Evolutionary conservation across 1,284 basidiomycete species (phyloP).

Genomic region (Ceratobasidium sp.): DNA sequence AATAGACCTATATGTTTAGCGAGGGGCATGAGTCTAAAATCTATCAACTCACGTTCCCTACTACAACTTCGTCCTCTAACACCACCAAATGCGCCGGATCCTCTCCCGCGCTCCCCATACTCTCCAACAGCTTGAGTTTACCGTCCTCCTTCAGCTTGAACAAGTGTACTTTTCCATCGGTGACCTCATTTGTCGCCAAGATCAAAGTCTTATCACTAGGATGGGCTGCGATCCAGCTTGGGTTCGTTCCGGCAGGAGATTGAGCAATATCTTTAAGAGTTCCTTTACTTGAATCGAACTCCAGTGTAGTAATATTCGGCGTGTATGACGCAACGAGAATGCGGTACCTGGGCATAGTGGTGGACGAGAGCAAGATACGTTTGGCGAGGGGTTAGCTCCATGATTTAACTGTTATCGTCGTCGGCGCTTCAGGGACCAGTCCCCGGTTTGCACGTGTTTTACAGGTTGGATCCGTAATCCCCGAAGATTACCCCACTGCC

Average conservation of each 20-base stretch:
- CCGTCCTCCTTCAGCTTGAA: slow-evolving; percentile 58
- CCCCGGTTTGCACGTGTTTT: slow-evolving; percentile 13
- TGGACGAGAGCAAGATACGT: not conserved
- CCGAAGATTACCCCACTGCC: slow-evolving; percentile 13
- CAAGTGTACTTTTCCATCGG: slow-evolving; percentile 70
- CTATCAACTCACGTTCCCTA: slow-evolving; percentile 72
- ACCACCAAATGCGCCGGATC: slow-evolving; percentile 73
- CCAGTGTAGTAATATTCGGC: slow-evolving; percentile 68
- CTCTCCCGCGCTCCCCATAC: slow-evolving; percentile 67
- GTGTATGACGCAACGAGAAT: slow-evolving; percentile 79
- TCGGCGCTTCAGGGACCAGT: not conserved
- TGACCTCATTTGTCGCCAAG: slow-evolving; percentile 70
- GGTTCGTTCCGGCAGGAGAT: slow-evolving; percentile 70
- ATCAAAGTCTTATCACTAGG: slow-evolving; percentile 68
- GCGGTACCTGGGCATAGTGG: slow-evolving; percentile 56
- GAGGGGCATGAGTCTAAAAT: not conserved
- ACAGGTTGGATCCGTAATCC: slow-evolving; percentile 1
- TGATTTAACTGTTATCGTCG: slow-evolving; percentile 12
- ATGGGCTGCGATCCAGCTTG: slow-evolving; percentile 77
- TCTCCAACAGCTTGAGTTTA: slow-evolving; percentile 60
- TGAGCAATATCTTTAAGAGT: slow-evolving; percentile 64
- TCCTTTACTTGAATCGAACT: slow-evolving; percentile 57
- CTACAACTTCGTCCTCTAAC: slow-evolving; percentile 66
- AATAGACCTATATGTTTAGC: not conserved
- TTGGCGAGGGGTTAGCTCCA: not conserved